Evolutionary conservation across 1,284 basidiomycete genomes (phyloP).

Genomic region (Exobasidium cylindrosporum): DNA sequence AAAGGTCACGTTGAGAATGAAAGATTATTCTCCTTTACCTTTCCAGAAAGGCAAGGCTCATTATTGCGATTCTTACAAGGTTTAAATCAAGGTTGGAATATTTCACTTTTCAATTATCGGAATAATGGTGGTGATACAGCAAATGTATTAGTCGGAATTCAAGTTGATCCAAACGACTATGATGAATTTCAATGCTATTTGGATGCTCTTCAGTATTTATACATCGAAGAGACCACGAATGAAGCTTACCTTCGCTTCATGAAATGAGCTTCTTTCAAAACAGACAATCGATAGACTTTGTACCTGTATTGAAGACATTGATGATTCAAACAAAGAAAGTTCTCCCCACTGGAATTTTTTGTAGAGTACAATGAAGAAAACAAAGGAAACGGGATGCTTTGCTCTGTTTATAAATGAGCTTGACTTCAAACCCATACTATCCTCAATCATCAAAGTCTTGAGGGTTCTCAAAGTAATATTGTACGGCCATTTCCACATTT

Average conservation of each 20-base stretch:
- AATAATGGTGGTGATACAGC: conserved; percentile 73
- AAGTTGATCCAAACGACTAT: conserved; percentile 68
- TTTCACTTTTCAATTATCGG: conserved; percentile 93
- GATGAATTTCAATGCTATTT: conserved; percentile 73
- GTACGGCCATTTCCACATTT: conserved; percentile 54
- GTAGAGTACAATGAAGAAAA: no score
- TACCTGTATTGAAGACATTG: no score
- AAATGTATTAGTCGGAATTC: conserved; percentile 73
- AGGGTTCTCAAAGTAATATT: conserved; percentile 53
- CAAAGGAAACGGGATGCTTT: no score
- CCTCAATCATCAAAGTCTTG: conserved; percentile 39
- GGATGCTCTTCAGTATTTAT: conserved; percentile 73
- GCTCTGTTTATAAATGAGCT: no score
- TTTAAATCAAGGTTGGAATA: conserved; percentile 84
- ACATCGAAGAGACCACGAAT: conserved; percentile 90
- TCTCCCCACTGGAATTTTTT: no score
- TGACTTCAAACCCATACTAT: no score
- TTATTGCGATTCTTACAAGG: conserved; percentile 73
- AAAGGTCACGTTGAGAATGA: conserved; percentile 69
- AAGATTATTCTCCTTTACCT: conserved; percentile 90
- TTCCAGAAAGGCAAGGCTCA: conserved; percentile 91
- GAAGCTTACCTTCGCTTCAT: conserved; percentile 63
- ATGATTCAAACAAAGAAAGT: no score
- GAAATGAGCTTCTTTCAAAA: no score
- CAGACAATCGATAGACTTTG: no score